These are phyloP conservation scores for Chrysophaeum taylorii DNA, from an alignment of 352 stramenopile genomes.

Conservation along the genomic window DNA sequence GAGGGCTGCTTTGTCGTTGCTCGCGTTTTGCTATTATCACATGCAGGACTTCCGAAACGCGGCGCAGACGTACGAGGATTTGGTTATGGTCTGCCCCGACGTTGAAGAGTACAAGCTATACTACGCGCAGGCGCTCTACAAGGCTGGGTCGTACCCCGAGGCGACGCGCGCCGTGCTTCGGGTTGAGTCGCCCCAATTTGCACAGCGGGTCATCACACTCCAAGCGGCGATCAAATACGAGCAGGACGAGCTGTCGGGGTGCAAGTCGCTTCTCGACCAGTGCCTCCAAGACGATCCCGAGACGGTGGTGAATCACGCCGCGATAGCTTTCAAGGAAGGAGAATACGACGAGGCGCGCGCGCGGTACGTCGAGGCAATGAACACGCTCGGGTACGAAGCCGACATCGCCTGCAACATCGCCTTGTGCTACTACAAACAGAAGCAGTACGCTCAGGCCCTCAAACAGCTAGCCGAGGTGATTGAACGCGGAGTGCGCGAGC, in stretches of 20 bases:
- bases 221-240: conserved; percentile 86
- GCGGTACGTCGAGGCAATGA: conserved; percentile 80
- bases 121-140: conserved; percentile 85
- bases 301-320: conserved; percentile 55
- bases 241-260: conserved; percentile 79
- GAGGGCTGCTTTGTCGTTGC: conserved; percentile 74
- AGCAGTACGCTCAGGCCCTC: conserved; percentile 77
- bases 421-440: conserved; percentile 78
- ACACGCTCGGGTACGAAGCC: conserved; percentile 77
- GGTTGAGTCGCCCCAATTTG: conserved; percentile 25
- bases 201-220: conserved; percentile 29
- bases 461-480: conserved; percentile 84
- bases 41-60: conserved; percentile 64
- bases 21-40: conserved; percentile 96
- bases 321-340: conserved; percentile 56
- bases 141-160: conserved; percentile 56
- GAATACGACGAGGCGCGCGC: conserved; percentile 71
- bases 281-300: conserved; percentile 80
- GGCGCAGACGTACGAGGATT: conserved; percentile 83
- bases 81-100: conserved; percentile 77
- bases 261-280: conserved; percentile 74
- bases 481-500: conserved; percentile 69
- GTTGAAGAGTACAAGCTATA: conserved; percentile 86
- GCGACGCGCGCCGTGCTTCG: conserved; percentile 36
- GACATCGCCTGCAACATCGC: conserved; percentile 88